A percentile compares a stretch with the other conserved stretches of the same genome.
These are phyloP conservation scores for Acrasis kona DNA, from an alignment of 78 protist genomes.

Conservation along the genomic window DNA sequence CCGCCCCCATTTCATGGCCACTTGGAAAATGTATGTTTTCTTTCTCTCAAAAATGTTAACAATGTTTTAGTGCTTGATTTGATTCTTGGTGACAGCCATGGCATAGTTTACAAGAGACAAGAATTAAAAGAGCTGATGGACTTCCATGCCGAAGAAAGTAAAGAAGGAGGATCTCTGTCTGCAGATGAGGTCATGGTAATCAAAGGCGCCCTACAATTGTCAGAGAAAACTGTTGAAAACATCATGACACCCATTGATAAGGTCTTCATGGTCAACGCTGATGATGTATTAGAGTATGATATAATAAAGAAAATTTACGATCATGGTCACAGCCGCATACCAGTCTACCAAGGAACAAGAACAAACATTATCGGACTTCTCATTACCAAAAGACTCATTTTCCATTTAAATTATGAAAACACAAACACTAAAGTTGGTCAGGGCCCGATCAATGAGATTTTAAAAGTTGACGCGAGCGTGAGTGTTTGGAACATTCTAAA, in stretches of 20 bases:
- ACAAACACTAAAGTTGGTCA: too few species aligned
- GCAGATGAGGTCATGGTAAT: not conserved
- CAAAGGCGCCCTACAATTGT: not conserved
- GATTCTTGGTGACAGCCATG: slow-evolving; percentile 3
- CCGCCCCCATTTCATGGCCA: not conserved
- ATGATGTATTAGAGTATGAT: not conserved
- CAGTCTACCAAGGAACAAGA: not conserved
- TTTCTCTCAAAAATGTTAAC: too few species aligned
- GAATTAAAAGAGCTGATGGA: not conserved
- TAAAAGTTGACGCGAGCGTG: not conserved
- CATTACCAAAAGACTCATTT: not conserved
- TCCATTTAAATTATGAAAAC: too few species aligned
- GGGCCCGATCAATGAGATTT: not conserved
- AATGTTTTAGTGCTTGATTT: not conserved
- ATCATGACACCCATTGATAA: slow-evolving; percentile 5
- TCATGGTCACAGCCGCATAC: not conserved
- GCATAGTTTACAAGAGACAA: not conserved
- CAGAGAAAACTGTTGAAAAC: not conserved
- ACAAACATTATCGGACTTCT: not conserved
- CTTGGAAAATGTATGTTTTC: too few species aligned
- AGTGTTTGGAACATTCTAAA: not conserved
- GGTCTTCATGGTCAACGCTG: not conserved
- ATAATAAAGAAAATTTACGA: not conserved
- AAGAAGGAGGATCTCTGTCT: not conserved
- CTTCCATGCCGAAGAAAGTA: not conserved